These are phyloP conservation scores for Lachancea cidri DNA, from an alignment of 805 yeast species.

Conservation along the genomic window DNA sequence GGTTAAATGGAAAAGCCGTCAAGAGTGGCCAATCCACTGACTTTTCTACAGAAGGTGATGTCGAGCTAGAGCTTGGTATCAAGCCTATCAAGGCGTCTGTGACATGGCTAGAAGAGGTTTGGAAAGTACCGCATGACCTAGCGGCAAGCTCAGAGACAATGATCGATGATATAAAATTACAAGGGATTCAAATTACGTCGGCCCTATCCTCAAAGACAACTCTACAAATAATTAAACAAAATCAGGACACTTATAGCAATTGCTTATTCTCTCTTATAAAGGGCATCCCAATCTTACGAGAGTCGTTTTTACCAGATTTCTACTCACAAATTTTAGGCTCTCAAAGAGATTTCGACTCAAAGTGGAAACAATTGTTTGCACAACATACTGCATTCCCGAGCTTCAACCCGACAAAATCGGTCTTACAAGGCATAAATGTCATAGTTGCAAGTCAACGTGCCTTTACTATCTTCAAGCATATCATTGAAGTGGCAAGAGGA, in stretches of 20 bases:
- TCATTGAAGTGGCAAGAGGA: constrained; percentile 10
- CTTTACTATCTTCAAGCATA: constrained; percentile 8
- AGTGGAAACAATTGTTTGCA: constrained; percentile 9
- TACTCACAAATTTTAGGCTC: constrained; percentile 2
- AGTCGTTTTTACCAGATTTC: constrained; percentile 4
- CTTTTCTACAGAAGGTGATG: constrained; percentile 5
- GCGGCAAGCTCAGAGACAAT: not conserved
- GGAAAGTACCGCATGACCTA: constrained; percentile 15
- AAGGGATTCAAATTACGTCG: constrained; percentile 3
- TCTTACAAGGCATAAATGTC: constrained; percentile 5
- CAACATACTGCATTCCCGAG: constrained; percentile 4
- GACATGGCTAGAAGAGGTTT: constrained; percentile 12
- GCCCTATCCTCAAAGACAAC: constrained; percentile 8
- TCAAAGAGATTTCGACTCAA: constrained; percentile 12
- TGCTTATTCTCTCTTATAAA: constrained; percentile 15
- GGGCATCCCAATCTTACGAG: constrained; percentile 10
- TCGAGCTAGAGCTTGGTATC: constrained; percentile 20
- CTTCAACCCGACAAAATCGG: not conserved
- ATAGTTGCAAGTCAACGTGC: constrained; percentile 7
- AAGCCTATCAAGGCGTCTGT: constrained; percentile 17
- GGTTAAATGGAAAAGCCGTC: constrained; percentile 15
- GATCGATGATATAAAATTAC: not conserved
- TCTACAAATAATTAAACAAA: constrained; percentile 8
- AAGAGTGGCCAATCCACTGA: constrained; percentile 14
- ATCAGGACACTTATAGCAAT: constrained; percentile 4